phyloP scores from a whole-genome alignment of 192 early-diverging fungal genomes.

The Gigaspora rosea region DNA sequence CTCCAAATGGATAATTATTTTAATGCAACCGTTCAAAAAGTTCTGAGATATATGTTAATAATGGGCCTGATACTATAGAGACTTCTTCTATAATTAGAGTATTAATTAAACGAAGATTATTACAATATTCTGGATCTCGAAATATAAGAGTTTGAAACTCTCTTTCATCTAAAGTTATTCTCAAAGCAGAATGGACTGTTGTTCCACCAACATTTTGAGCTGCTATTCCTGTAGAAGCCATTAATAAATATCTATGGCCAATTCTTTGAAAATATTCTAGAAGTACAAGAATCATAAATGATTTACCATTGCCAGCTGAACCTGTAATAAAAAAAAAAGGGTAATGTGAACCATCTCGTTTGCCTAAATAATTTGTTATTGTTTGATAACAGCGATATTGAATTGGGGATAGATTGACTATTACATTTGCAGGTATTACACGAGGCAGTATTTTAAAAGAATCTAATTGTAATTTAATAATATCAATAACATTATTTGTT shows the following conservation, averaged over 20 bases:
- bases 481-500: neutral
- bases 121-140: neutral
- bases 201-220: constrained; percentile 24
- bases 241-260: neutral
- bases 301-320: no score
- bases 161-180: neutral
- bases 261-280: neutral
- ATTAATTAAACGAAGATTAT: no score
- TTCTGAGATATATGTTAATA: no score
- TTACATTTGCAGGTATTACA: neutral
- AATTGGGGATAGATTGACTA: neutral
- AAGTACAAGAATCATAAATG: neutral
- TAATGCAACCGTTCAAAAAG: no score
- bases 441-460: no score
- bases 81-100: no score
- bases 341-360: no score
- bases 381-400: neutral
- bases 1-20: no score
- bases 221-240: constrained; percentile 29
- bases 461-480: neutral
- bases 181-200: constrained; percentile 1
- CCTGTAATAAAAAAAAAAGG: no score
- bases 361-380: no score
- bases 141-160: neutral
- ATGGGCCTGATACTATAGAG: no score